Evolutionary conservation across 2,329 filamentous ascomycete genomes (phyloP).

Genomic region (Verticillium longisporum): DNA sequence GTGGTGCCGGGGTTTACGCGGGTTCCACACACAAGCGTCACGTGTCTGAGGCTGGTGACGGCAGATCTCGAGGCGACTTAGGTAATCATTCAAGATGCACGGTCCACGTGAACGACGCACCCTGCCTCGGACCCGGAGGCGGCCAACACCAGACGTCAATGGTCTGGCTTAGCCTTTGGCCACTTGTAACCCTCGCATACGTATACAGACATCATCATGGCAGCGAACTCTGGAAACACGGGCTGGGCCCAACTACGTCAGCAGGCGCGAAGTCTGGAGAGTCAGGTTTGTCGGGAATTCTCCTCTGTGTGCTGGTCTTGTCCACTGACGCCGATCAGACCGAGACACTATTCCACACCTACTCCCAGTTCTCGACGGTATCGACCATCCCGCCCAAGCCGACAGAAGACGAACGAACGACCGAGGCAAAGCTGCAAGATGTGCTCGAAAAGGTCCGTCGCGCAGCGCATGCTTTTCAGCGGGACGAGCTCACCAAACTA

Average conservation of each 20-base stretch:
- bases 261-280: constrained; percentile 82
- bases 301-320: not conserved
- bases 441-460: constrained; percentile 67
- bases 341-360: constrained; percentile 74
- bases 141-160: not conserved
- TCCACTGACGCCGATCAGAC: constrained; percentile 48
- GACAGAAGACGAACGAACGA: constrained; percentile 73
- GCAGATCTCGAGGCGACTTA: constrained; percentile 2
- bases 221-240: constrained; percentile 45
- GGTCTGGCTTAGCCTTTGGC: not conserved
- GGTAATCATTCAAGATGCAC: constrained; percentile 10
- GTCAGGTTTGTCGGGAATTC: constrained; percentile 56
- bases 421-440: constrained; percentile 77
- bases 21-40: not conserved
- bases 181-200: constrained; percentile 2
- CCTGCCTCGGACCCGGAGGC: constrained; percentile 1
- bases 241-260: constrained; percentile 94
- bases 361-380: constrained; percentile 83
- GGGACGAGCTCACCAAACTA: not conserved
- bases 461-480: not conserved
- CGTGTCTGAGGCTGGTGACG: not conserved
- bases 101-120: constrained; percentile 5
- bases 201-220: constrained; percentile 30
- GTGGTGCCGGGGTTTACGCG: not conserved
- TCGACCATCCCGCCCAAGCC: constrained; percentile 76